Evolutionary conservation across 2,329 filamentous ascomycete species (phyloP), one percentile per base, ranked within the genome.

Genomic region (Coniochaeta sp.): DNA sequence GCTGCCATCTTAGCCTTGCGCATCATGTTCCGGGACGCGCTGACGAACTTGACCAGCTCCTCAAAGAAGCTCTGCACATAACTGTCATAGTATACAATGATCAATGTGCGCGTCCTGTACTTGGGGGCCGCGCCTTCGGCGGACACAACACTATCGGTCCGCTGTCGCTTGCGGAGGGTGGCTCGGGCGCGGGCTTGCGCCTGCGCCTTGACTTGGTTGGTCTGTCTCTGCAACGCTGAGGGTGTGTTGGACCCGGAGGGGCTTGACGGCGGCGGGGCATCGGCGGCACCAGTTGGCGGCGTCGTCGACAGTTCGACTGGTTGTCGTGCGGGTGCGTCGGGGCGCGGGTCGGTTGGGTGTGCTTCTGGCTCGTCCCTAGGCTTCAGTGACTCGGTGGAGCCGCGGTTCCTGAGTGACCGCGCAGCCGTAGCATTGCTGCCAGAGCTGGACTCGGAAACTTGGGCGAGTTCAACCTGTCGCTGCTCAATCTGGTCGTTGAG

Each of bases 61-160:
- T 96, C 92, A 65, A 97, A 91, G 43, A 88, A 86, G 58, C 85
- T 85, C 70, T 97, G 92, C 3, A 96, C 88, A 63, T 91, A 88
- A 66, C 89, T 90, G 70, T 97, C 93, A 71, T 97, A 97, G 73
- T 91, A 93, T n/a, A 97, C 89, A 44, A 95, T 87, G 55, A 93
- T 88, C 80, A 91, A 89, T 61, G 82, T 87, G 65, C 89, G 84
- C 3, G 86, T 86, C 59, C 89, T 86, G 70, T 89, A 89, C 63
- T 85, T 84, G 12, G 77, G 72, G 1, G 78, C 71, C 1, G 74
- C 71, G 12, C 72, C 73, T 38, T 82, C 80, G 38, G 73, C 76
- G 47, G 81, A 84, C 58, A 79, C 66, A 65, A 84, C 74, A 0
- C 82, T 85, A 26, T 81, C 74, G 14, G 80, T 78, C 59, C 81